Conservation (phyloP, 768 basidiomycete species). For the Trametes punicea region DNA sequence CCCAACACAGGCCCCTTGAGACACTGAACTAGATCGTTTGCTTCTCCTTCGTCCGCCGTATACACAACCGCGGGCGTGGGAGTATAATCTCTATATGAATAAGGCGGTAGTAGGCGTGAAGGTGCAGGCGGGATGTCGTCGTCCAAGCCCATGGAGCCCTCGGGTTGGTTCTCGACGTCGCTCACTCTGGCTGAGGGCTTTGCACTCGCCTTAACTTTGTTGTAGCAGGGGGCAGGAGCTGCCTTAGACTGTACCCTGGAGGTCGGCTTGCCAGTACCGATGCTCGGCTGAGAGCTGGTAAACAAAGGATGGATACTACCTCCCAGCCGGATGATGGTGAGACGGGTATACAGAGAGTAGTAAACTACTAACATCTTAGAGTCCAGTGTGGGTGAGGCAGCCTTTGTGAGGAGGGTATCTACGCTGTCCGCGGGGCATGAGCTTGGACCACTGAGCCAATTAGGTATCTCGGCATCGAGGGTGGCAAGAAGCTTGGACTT, state of each 20-base stretch:
- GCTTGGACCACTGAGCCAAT: background rate
- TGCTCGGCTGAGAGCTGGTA: background rate
- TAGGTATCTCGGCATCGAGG: constrained; percentile 22
- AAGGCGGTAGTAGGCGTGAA: constrained; percentile 27
- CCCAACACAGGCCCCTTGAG: constrained; percentile 43
- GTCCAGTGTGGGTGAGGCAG: background rate
- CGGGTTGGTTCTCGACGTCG: constrained; percentile 8
- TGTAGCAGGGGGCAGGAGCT: background rate
- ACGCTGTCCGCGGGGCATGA: background rate
- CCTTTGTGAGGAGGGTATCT: background rate
- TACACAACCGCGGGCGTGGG: constrained; percentile 38
- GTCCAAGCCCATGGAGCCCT: background rate
- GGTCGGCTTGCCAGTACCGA: background rate
- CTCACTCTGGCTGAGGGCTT: background rate
- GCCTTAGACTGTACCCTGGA: background rate
- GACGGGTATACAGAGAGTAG: background rate
- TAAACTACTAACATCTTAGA: background rate
- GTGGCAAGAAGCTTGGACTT: constrained; percentile 24
- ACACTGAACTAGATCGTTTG: constrained; percentile 36
- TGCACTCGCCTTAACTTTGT: background rate
- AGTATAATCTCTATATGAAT: constrained; percentile 37
- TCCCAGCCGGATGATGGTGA: background rate
- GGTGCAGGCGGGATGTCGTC: background rate
- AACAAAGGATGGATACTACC: background rate
- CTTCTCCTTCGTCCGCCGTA: constrained; percentile 39